These are phyloP conservation scores for Tilletia horrida DNA, from an alignment of 1,284 basidiomycete species.

Conservation along the genomic window DNA sequence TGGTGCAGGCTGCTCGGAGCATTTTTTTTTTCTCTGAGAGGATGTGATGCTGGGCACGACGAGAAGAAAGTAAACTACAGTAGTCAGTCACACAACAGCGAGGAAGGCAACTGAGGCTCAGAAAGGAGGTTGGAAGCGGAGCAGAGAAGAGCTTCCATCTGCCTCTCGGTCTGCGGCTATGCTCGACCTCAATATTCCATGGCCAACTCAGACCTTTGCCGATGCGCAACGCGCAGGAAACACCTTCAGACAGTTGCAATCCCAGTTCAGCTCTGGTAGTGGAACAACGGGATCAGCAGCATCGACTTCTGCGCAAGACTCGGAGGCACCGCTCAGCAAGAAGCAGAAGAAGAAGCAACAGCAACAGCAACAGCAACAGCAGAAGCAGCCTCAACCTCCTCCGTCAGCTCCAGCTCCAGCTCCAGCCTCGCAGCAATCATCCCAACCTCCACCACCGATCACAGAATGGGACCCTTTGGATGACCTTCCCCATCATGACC, in stretches of 20 bases:
- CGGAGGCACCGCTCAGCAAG: constrained; percentile 11
- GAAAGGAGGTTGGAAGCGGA: too few species aligned
- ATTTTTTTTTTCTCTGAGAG: too few species aligned
- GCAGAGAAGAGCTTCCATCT: too few species aligned
- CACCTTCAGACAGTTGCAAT: background rate
- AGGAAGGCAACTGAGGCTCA: too few species aligned
- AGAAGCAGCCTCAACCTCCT: background rate
- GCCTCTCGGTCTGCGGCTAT: constrained; percentile 20
- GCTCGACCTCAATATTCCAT: constrained; percentile 48
- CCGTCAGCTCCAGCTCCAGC: background rate
- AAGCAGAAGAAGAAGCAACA: constrained; percentile 5
- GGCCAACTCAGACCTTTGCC: constrained; percentile 26
- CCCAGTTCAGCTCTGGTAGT: constrained; percentile 14
- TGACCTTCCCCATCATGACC: constrained; percentile 25
- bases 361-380: constrained; percentile 8
- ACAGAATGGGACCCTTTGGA: constrained; percentile 29
- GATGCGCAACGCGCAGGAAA: constrained; percentile 13
- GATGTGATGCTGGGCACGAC: too few species aligned
- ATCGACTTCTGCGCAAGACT: too few species aligned
- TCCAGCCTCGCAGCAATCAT: background rate
- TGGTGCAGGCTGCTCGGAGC: too few species aligned
- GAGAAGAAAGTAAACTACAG: too few species aligned
- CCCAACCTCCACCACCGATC: constrained; percentile 21
- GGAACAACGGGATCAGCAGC: constrained; percentile 14
- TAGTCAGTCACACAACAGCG: too few species aligned